These are phyloP conservation scores for Pyronema omphalodes DNA, from an alignment of 495 filamentous ascomycete species.

Conservation along the genomic window DNA sequence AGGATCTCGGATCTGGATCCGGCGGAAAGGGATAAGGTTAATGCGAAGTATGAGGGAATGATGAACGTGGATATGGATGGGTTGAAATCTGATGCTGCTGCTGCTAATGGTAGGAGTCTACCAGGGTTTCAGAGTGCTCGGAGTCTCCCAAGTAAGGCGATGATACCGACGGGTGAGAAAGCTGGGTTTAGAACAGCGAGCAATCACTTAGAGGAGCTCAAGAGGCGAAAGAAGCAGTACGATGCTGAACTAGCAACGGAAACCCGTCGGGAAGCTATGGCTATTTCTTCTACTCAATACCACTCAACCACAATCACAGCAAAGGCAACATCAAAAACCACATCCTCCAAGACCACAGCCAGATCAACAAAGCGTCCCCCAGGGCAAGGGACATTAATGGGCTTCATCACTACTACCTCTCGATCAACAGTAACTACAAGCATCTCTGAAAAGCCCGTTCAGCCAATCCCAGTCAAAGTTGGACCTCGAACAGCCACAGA, in stretches of 20 bases:
- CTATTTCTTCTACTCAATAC: conserved; percentile 7
- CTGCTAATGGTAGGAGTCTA: neutral
- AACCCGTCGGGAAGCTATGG: conserved; percentile 14
- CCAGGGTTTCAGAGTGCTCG: conserved; percentile 5
- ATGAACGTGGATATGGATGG: neutral
- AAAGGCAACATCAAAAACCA: neutral
- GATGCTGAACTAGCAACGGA: conserved; percentile 4
- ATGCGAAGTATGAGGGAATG: neutral
- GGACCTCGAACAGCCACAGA: conserved; percentile 28
- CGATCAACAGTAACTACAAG: too few species aligned
- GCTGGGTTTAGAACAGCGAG: conserved; percentile 16
- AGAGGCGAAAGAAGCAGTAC: conserved; percentile 8
- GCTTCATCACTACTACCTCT: conserved; percentile 27
- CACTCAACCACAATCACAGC: conserved; percentile 11
- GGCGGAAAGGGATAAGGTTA: conserved; percentile 26
- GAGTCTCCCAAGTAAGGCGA: neutral
- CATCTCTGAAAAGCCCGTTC: conserved; percentile 10
- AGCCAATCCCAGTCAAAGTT: conserved; percentile 12
- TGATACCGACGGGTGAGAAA: conserved; percentile 15
- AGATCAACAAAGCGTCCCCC: conserved; percentile 20
- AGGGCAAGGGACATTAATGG: conserved; percentile 32
- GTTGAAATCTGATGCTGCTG: too few species aligned
- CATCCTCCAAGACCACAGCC: conserved; percentile 1
- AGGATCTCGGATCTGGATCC: conserved; percentile 43
- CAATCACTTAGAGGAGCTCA: conserved; percentile 16